These are phyloP conservation scores for Chara braunii DNA, from an alignment of 139 green algal species.

Conservation along the genomic window DNA sequence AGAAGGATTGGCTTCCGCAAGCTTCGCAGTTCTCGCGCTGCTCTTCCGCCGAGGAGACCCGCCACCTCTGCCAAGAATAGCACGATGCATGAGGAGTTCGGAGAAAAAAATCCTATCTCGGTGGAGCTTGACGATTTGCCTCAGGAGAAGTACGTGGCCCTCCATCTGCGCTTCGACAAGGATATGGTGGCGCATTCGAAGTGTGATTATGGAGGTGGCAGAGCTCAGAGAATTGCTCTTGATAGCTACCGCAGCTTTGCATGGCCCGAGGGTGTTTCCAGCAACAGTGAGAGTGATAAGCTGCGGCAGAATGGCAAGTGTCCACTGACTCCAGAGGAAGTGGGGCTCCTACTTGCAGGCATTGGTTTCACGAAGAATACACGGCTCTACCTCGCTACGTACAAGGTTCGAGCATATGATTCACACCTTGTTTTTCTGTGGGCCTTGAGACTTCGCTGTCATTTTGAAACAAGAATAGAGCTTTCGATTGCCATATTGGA, in stretches of 20 bases:
- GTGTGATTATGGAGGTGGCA: conserved; percentile 29
- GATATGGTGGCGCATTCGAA: conserved; percentile 37
- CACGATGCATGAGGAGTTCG: too few species aligned
- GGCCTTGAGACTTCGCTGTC: too few species aligned
- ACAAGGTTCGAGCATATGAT: conserved; percentile 11
- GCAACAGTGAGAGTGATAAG: conserved; percentile 3
- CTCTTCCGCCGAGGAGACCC: too few species aligned
- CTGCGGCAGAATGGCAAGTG: conserved; percentile 30
- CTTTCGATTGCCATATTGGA: too few species aligned
- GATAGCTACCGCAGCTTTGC: conserved; percentile 13
- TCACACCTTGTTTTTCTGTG: too few species aligned
- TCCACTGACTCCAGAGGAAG: conserved; percentile 36
- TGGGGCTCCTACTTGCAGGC: conserved; percentile 24
- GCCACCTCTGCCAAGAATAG: too few species aligned
- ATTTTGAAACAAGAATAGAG: too few species aligned
- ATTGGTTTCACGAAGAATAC: conserved; percentile 22
- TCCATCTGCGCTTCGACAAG: conserved; percentile 38
- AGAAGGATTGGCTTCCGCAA: too few species aligned
- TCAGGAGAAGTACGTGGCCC: conserved; percentile 18
- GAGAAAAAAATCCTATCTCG: too few species aligned
- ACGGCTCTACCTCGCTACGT: conserved; percentile 15
- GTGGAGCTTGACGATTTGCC: too few species aligned
- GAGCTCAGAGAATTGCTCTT: not conserved
- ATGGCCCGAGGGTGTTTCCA: conserved; percentile 15
- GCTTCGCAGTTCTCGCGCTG: too few species aligned